Evolutionary conservation across 768 basidiomycete species (phyloP), one percentile per base, ranked within the genome.

Genomic region (Lanmaoa rubissima): DNA sequence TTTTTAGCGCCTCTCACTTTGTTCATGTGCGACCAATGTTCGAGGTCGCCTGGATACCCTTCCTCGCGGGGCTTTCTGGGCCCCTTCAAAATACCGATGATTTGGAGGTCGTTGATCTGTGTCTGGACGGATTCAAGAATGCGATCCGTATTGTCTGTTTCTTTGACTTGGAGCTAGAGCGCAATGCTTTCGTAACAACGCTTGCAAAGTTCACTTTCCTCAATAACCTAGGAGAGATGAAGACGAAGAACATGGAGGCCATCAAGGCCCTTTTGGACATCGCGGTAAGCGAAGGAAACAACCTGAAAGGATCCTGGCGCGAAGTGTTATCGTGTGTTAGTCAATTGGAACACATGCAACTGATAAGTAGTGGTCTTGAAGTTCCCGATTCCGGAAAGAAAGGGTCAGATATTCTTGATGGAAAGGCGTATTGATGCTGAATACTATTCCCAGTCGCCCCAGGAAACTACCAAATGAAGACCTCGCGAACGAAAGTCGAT

Each of bases 11-110:
- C 1, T 97, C 93, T 0, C 92, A 98, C 67, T 92, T 94, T 59
- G 85, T 98, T 55, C 97, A 99, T 69, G 96, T 98, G 58, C 84
- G 87, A 38, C 96, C 97, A 19, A 99, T 99, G 97, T 97, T 99
- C 65, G 96, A 98, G 73, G 95, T 98, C 8, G 95, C 94, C 21
- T 99, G 97, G 97, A 98, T 98, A 76, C 87, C 97, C 1, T 95
- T 98, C 74, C 81, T 99, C 24, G 96, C 97, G 14, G 95, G 94
- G 12, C 78, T 98, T 31, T 98, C 97, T 10, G 92, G 86, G 0
- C 96, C 94, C 16, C 78, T 98, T 43, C 97, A 98, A 71, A 92
- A 94, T 56, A 94, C 94, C 1, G 94, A 98, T 66, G 95, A 97
- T 71, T 76, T 94, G 46, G 95, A 96, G 67, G 77, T 94, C 17